Conservation (phyloP, 371 early-diverging fungal species). For the Rhizopus sp. region DNA sequence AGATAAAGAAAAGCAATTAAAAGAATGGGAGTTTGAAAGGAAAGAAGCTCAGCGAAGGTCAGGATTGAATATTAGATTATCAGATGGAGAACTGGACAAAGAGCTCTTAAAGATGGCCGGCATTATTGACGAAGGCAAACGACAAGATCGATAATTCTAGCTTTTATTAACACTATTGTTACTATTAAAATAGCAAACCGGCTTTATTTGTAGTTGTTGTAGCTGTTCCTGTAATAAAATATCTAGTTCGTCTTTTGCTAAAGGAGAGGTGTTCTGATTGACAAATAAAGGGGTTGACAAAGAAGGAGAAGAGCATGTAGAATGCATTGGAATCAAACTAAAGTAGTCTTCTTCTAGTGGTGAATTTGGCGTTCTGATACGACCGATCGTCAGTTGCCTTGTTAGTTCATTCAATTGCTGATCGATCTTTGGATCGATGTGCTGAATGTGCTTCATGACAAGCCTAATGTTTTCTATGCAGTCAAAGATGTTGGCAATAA, state of each 20-base stretch:
- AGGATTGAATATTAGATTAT: conserved; percentile 46
- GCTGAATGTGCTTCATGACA: conserved; percentile 6
- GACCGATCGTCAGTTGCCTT: neutral
- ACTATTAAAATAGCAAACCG: conserved; percentile 2
- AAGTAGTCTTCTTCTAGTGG: conserved; percentile 16
- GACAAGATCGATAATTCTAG: conserved; percentile 23
- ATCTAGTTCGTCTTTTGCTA: neutral
- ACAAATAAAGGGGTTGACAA: neutral
- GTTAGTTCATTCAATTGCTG: conserved; percentile 11
- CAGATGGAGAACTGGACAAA: conserved; percentile 47
- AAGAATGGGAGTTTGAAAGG: conserved; percentile 63
- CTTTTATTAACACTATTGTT: conserved; percentile 2
- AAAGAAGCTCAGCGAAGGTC: conserved; percentile 51
- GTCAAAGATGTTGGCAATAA: conserved; percentile 5
- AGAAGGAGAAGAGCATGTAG: conserved; percentile 11
- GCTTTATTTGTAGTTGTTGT: conserved; percentile 7
- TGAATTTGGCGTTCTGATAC: neutral
- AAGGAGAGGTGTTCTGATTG: neutral
- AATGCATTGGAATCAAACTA: conserved; percentile 16
- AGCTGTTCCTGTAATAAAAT: neutral
- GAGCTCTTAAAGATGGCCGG: conserved; percentile 53
- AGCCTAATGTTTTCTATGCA: conserved; percentile 18
- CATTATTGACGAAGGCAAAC: conserved; percentile 40
- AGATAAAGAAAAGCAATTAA: conserved; percentile 38
- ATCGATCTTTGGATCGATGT: conserved; percentile 11